Conservation (phyloP, 192 early-diverging fungal genomes). For the Coemansia sp. region DNA sequence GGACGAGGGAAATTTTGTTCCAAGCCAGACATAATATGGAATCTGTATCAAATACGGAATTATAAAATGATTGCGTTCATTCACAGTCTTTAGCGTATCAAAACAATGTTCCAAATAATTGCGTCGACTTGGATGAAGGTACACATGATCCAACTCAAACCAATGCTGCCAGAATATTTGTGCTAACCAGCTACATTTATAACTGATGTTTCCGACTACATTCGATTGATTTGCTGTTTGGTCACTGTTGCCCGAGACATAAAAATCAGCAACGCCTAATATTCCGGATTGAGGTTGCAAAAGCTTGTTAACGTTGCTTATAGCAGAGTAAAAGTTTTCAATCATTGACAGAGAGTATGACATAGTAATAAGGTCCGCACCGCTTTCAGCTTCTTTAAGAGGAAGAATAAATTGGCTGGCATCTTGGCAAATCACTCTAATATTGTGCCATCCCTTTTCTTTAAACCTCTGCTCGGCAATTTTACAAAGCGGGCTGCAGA, state of each 20-base stretch:
- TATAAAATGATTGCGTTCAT: slow-evolving; percentile 72
- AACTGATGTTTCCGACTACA: slow-evolving; percentile 53
- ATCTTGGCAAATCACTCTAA: slow-evolving; percentile 77
- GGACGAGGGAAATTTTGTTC: slow-evolving; percentile 9
- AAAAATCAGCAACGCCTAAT: slow-evolving; percentile 80
- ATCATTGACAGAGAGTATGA: slow-evolving; percentile 91
- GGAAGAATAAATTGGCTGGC: slow-evolving; percentile 70
- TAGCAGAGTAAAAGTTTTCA: slow-evolving; percentile 64
- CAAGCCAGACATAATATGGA: slow-evolving; percentile 87
- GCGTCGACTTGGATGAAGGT: slow-evolving; percentile 72
- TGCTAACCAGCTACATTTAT: slow-evolving; percentile 74
- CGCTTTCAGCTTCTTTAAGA: slow-evolving; percentile 54
- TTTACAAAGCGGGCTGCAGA: slow-evolving; percentile 77
- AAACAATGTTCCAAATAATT: slow-evolving; percentile 84
- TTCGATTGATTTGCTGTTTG: neutral
- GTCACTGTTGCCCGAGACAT: slow-evolving; percentile 56
- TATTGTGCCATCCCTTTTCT: slow-evolving; percentile 75
- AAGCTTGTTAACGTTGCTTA: slow-evolving; percentile 65
- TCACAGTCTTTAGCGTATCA: slow-evolving; percentile 71
- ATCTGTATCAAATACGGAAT: slow-evolving; percentile 70
- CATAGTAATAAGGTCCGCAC: slow-evolving; percentile 78
- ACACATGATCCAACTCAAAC: slow-evolving; percentile 84
- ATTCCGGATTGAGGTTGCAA: slow-evolving; percentile 63
- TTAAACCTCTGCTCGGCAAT: slow-evolving; percentile 75
- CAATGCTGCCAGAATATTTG: slow-evolving; percentile 86